A percentile compares a stretch with the other conserved stretches of the same genome.
Evolutionary conservation across 2,329 filamentous ascomycete species (phyloP).

Genomic region (Lachnellula arida): DNA sequence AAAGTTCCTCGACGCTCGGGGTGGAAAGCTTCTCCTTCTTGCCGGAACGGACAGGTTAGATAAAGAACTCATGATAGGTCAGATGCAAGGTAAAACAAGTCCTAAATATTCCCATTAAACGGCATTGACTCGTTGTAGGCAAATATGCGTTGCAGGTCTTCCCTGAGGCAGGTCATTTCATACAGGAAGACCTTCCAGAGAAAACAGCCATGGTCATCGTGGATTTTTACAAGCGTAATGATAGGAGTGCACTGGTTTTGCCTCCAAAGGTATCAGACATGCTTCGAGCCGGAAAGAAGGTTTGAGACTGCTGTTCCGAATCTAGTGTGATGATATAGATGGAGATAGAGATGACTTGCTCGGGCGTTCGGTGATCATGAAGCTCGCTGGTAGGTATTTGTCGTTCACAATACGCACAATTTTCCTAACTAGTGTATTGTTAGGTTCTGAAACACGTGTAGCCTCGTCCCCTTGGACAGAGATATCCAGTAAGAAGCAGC

Average conservation of each 20-base stretch:
- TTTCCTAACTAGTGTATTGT: too few species aligned
- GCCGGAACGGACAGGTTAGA: slow-evolving; percentile 88
- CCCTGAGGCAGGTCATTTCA: slow-evolving; percentile 91
- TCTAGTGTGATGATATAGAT: too few species aligned
- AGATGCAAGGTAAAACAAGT: slow-evolving; percentile 75
- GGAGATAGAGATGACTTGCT: too few species aligned
- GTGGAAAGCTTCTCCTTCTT: slow-evolving; percentile 78
- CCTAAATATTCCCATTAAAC: not conserved
- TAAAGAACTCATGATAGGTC: slow-evolving; percentile 88
- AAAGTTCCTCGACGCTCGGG: slow-evolving; percentile 78
- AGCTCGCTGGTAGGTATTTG: too few species aligned
- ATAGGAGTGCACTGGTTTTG: slow-evolving; percentile 76
- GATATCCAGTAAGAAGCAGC: too few species aligned
- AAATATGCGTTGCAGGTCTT: slow-evolving; percentile 96
- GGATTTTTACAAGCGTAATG: slow-evolving; percentile 90
- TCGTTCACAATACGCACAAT: too few species aligned
- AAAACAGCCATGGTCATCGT: slow-evolving; percentile 81
- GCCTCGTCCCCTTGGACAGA: too few species aligned
- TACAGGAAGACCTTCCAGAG: slow-evolving; percentile 91
- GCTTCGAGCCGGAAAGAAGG: slow-evolving; percentile 55
- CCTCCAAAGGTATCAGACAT: slow-evolving; percentile 87
- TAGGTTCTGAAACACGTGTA: too few species aligned
- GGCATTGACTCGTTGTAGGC: slow-evolving; percentile 40
- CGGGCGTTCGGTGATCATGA: too few species aligned
- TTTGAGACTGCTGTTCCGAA: slow-evolving; percentile 28